Evolutionary conservation across 2,329 filamentous ascomycete genomes (phyloP).

Genomic region (Sporothrix brunneoviolacea): DNA sequence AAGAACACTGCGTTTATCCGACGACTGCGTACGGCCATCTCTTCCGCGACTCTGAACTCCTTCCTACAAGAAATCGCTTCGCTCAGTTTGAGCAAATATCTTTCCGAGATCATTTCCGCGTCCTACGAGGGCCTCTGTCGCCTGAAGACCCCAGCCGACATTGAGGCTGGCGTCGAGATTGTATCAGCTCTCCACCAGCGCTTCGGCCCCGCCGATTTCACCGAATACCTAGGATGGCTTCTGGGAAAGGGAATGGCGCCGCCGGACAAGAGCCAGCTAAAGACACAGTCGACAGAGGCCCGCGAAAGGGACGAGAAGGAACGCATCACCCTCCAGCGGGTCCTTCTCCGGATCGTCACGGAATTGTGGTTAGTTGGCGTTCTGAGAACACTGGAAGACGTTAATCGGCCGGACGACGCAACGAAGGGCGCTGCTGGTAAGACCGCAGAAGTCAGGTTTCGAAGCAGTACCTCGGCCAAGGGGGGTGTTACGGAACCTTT

Average conservation of each 20-base stretch:
- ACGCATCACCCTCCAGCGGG: constrained; percentile 74
- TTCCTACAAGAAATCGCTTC: constrained; percentile 87
- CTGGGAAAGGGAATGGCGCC: constrained; percentile 86
- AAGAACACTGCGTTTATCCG: constrained; percentile 99
- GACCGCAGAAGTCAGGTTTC: constrained; percentile 51
- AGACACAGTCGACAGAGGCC: constrained; percentile 69
- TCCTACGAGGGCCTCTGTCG: constrained; percentile 92
- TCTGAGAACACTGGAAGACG: constrained; percentile 69
- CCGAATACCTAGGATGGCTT: constrained; percentile 84
- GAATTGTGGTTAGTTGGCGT: constrained; percentile 94
- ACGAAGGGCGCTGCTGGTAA: constrained; percentile 58
- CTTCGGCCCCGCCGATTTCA: constrained; percentile 86
- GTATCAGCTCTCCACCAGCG: constrained; percentile 93
- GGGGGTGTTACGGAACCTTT: constrained; percentile 78
- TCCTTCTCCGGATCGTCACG: constrained; percentile 82
- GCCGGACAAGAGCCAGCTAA: constrained; percentile 77
- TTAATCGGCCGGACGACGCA: constrained; percentile 55
- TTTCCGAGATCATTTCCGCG: constrained; percentile 93
- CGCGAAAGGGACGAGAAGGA: constrained; percentile 96
- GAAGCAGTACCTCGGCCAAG: constrained; percentile 48
- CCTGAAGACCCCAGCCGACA: constrained; percentile 85
- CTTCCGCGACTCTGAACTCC: constrained; percentile 67
- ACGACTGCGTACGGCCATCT: constrained; percentile 83
- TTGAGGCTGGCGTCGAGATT: constrained; percentile 85
- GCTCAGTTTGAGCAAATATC: constrained; percentile 88